Percentiles rank a stretch among this genome's conserved stretches.
These are phyloP conservation scores for Pythium brachiatum DNA, from an alignment of 352 stramenopile genomes.

Conservation along the genomic window DNA sequence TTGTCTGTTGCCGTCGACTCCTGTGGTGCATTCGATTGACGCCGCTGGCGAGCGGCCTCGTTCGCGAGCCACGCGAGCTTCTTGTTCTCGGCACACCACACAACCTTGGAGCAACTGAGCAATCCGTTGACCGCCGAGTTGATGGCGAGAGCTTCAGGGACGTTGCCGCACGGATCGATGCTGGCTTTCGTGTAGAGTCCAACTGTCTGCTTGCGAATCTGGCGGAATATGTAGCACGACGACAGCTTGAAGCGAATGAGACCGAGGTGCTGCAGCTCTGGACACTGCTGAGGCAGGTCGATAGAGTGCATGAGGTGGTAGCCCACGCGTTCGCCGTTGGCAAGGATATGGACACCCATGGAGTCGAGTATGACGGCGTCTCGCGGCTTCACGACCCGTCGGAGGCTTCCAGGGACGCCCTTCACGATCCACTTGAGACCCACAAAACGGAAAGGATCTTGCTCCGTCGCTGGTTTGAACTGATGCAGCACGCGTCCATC, in stretches of 20 bases:
- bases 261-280: slow-evolving; percentile 1
- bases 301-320: slow-evolving; percentile 42
- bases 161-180: slow-evolving; percentile 21
- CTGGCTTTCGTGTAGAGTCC: slow-evolving; percentile 31
- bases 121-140: slow-evolving; percentile 22
- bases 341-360: slow-evolving; percentile 33
- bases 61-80: slow-evolving; percentile 29
- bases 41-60: slow-evolving; percentile 1
- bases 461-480: slow-evolving; percentile 34
- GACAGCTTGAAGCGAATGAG: slow-evolving; percentile 15
- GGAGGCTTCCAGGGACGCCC: slow-evolving; percentile 2
- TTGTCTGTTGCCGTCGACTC: not conserved
- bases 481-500: slow-evolving; percentile 37
- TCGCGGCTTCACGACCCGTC: slow-evolving; percentile 28
- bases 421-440: slow-evolving; percentile 30
- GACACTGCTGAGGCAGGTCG: slow-evolving; percentile 18
- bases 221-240: slow-evolving; percentile 12
- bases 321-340: slow-evolving; percentile 39
- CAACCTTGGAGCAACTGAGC: slow-evolving; percentile 28
- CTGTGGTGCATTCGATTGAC: not conserved
- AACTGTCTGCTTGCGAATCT: slow-evolving; percentile 21
- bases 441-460: slow-evolving; percentile 22
- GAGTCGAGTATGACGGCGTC: slow-evolving; percentile 50
- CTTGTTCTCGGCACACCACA: slow-evolving; percentile 32
- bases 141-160: slow-evolving; percentile 15